Evolutionary conservation across 2,329 filamentous ascomycete species (phyloP).

Genomic region (Colletotrichum sansevieriae): DNA sequence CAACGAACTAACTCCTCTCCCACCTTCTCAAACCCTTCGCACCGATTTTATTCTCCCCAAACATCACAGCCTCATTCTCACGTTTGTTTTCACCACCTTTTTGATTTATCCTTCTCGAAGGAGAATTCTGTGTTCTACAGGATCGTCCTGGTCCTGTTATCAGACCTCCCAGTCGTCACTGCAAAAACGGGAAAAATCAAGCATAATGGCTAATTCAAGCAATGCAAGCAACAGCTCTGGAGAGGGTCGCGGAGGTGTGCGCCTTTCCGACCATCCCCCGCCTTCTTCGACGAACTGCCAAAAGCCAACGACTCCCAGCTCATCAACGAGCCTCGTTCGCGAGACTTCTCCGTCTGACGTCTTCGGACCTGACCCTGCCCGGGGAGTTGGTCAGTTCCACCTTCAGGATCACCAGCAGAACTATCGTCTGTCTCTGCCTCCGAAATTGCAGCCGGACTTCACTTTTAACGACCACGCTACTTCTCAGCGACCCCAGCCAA

Average conservation of each 20-base stretch:
- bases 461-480: constrained; percentile 8
- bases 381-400: constrained; percentile 1
- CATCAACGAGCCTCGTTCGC: constrained; percentile 23
- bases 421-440: constrained; percentile 32
- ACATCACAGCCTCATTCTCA: too few species aligned
- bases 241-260: constrained; percentile 26
- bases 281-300: not conserved
- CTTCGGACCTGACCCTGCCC: constrained; percentile 24
- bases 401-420: not conserved
- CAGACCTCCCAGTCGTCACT: not conserved
- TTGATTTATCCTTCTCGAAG: not conserved
- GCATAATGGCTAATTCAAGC: constrained; percentile 21
- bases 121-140: not conserved
- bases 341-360: constrained; percentile 32
- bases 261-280: constrained; percentile 36
- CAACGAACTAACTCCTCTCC: not conserved
- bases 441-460: constrained; percentile 20
- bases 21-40: not conserved
- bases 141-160: not conserved
- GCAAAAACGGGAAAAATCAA: not conserved
- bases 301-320: constrained; percentile 21
- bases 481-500: not conserved
- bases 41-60: too few species aligned
- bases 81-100: too few species aligned
- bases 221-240: constrained; percentile 21